These are phyloP conservation scores for Pilatotrama ljubarskyi DNA, from an alignment of 768 basidiomycete species.

Conservation along the genomic window DNA sequence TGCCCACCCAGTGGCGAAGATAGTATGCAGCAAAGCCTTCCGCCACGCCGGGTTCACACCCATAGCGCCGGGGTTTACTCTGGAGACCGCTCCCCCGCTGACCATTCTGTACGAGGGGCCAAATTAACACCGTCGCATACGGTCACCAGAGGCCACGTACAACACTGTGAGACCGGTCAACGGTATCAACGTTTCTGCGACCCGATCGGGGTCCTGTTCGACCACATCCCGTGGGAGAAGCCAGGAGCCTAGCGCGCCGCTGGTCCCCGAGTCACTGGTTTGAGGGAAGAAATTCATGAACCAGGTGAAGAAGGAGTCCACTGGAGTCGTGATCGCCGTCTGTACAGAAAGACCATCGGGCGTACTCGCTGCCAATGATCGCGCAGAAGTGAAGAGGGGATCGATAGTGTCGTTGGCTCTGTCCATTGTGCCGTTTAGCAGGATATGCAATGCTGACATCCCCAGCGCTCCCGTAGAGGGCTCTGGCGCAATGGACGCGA, in stretches of 20 bases:
- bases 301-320: conserved; percentile 20
- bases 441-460: conserved; percentile 17
- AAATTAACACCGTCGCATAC: background rate
- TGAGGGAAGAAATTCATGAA: conserved; percentile 12
- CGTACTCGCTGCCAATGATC: conserved; percentile 21
- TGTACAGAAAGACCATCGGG: conserved; percentile 23
- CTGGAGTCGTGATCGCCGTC: conserved; percentile 16
- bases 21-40: conserved; percentile 37
- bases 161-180: conserved; percentile 2
- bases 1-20: conserved; percentile 23
- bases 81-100: conserved; percentile 45
- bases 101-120: conserved; percentile 34
- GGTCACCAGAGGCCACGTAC: conserved; percentile 7
- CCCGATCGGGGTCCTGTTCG: conserved; percentile 16
- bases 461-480: background rate
- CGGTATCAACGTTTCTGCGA: conserved; percentile 19
- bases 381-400: conserved; percentile 35
- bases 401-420: conserved; percentile 37
- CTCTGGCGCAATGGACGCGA: background rate
- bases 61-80: conserved; percentile 37
- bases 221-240: conserved; percentile 25
- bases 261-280: conserved; percentile 10
- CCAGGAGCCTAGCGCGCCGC: conserved; percentile 21
- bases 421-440: conserved; percentile 38
- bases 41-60: conserved; percentile 53